Evolutionary conservation across 805 yeast genomes (phyloP), one percentile per base, ranked within the genome.

Genomic region (Spathaspora girioi): DNA sequence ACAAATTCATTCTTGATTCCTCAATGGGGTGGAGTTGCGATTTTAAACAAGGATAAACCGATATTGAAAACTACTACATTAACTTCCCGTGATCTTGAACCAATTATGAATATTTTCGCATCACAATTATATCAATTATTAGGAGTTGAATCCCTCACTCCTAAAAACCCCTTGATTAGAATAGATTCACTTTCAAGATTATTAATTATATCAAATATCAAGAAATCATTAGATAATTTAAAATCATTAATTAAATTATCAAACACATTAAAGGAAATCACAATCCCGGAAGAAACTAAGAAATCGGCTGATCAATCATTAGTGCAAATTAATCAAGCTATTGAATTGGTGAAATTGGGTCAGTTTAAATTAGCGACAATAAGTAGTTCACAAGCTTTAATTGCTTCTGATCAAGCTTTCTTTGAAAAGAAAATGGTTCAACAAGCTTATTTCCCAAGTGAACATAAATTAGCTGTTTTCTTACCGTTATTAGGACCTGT

Each of bases 361-460:
- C 58, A 73, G 15, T 78, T 76, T 64, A 51, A 50, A 1, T 31
- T 17, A 1, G 60, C 74, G 9, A 64, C 66, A 44, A 52, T 57
- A 20, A 76, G 78, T 1, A 74, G 80, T 14, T 77, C 85, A 12
- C 59, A 64, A n/a, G 89, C 96, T 0, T 73, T 84, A 43, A 61
- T 70, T 12, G 69, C 77, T 45, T 87, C 97, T 0, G 79, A 84
- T 56, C 74, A 74, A 45, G 97, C 98, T 0, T 93, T 93, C 61
- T 93, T 93, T 66, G 96, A 93, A 59, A 88, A 89, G 59, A 92
- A 87, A 65, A 93, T 94, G 97, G 89, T 94, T 27, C 96, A 90
- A 61, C 97, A 93, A 64, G 89, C 87, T 50, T 91, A 88, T 66
- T 90, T 92, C 75, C 98, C 99, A 0, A 93, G 88, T 56, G 97